Percentiles rank a stretch among this genome's conserved stretches.
These are phyloP conservation scores for Thraustochytrium sp. DNA, from an alignment of 352 stramenopile species.

Conservation along the genomic window DNA sequence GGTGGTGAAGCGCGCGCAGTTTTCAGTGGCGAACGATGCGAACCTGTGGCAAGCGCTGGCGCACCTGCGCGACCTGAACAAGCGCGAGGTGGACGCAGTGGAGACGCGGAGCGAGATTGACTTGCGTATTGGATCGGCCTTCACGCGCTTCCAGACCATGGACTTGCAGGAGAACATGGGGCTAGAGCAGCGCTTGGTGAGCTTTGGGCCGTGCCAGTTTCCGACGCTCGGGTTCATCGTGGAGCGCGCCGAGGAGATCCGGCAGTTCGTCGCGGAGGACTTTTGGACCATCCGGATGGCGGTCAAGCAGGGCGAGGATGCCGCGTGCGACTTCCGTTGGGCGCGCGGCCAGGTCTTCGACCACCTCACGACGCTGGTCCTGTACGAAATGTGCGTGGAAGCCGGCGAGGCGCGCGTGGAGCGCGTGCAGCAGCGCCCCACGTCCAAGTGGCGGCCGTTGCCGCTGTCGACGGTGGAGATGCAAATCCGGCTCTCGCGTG, in stretches of 20 bases:
- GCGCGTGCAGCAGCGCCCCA: constrained; percentile 46
- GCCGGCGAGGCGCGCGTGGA: constrained; percentile 54
- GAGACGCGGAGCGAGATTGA: constrained; percentile 90
- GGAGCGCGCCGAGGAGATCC: constrained; percentile 70
- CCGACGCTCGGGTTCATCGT: constrained; percentile 96
- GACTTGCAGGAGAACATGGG: constrained; percentile 69
- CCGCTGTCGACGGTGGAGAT: constrained; percentile 97
- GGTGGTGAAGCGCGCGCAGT: constrained; percentile 73
- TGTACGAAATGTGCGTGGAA: constrained; percentile 79
- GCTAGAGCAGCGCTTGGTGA: constrained; percentile 66
- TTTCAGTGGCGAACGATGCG: constrained; percentile 82
- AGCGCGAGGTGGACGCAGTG: constrained; percentile 55
- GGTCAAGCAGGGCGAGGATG: constrained; percentile 36
- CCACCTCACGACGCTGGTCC: constrained; percentile 75
- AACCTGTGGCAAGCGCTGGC: constrained; percentile 77
- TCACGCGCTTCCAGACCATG: constrained; percentile 91
- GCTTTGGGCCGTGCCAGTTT: constrained; percentile 99
- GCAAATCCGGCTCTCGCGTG: constrained; percentile 91
- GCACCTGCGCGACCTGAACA: constrained; percentile 56
- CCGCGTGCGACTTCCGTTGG: constrained; percentile 81
- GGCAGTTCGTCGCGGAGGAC: constrained; percentile 87
- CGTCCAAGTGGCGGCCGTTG: constrained; percentile 89
- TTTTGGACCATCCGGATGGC: constrained; percentile 92
- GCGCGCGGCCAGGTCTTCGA: constrained; percentile 90
- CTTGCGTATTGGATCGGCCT: constrained; percentile 82